These are phyloP conservation scores for Echium plantagineum DNA, from an alignment of 257 asterid genomes.

Conservation along the genomic window DNA sequence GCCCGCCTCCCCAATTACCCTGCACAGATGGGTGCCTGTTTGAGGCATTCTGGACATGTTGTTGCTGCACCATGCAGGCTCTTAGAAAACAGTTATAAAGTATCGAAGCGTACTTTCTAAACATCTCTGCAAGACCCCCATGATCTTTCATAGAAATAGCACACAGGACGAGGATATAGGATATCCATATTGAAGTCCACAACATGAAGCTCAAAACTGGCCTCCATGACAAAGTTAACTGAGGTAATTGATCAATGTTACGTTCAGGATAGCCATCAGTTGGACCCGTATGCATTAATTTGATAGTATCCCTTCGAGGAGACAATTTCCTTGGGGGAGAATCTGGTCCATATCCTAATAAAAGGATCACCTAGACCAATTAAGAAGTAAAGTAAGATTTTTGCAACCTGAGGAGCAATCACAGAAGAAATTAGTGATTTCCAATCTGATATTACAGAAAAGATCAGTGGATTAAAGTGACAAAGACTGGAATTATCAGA, in stretches of 20 bases:
- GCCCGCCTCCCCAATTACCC: too few species aligned
- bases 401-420: neutral
- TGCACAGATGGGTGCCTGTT: too few species aligned
- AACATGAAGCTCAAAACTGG: constrained; percentile 46
- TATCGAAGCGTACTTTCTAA: constrained; percentile 51
- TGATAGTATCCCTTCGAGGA: constrained; percentile 22
- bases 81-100: constrained; percentile 4
- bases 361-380: constrained; percentile 48
- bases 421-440: neutral
- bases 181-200: constrained; percentile 70
- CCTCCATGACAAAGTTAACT: constrained; percentile 37
- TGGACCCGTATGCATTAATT: constrained; percentile 29
- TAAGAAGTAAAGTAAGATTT: neutral
- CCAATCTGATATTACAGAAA: neutral
- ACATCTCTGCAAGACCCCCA: constrained; percentile 79
- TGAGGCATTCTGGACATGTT: too few species aligned
- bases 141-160: constrained; percentile 55
- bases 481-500: constrained; percentile 62
- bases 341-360: constrained; percentile 81
- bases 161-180: constrained; percentile 50
- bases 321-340: constrained; percentile 70
- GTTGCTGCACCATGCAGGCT: neutral
- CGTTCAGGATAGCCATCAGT: constrained; percentile 17
- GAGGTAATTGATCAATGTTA: constrained; percentile 21
- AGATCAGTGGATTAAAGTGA: neutral